These are phyloP conservation scores for Sclerotinia borealis DNA, from an alignment of 2,329 filamentous ascomycete genomes.

Conservation along the genomic window DNA sequence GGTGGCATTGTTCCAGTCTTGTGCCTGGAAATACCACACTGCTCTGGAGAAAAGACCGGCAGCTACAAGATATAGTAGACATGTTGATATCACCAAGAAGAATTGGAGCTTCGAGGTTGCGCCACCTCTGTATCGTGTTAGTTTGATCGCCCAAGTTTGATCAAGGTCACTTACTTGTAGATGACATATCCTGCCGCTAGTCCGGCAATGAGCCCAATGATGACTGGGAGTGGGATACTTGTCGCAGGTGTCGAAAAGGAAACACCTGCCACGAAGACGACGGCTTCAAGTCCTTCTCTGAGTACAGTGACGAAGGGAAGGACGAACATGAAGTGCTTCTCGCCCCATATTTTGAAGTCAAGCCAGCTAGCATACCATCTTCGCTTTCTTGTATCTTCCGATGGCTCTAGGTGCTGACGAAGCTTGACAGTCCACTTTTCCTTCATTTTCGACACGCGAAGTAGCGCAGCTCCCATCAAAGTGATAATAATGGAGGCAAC, in stretches of 20 bases:
- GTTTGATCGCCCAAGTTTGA: background rate
- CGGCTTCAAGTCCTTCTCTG: conserved; percentile 77
- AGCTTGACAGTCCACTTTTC: conserved; percentile 86
- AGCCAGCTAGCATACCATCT: conserved; percentile 32
- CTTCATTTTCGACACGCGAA: conserved; percentile 76
- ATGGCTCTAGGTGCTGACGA: conserved; percentile 52
- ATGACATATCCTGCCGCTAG: conserved; percentile 63
- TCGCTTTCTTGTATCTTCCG: conserved; percentile 32
- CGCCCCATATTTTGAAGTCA: conserved; percentile 55
- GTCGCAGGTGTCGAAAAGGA: conserved; percentile 68
- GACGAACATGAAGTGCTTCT: conserved; percentile 82
- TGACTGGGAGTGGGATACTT: conserved; percentile 70
- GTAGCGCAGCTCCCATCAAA: conserved; percentile 70
- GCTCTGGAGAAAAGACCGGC: conserved; percentile 74
- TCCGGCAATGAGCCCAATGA: conserved; percentile 66
- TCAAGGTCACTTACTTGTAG: conserved; percentile 58
- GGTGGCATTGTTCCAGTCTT: conserved; percentile 51
- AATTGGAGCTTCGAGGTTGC: conserved; percentile 61
- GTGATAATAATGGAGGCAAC: conserved; percentile 76
- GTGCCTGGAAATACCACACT: conserved; percentile 67
- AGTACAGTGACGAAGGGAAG: conserved; percentile 85
- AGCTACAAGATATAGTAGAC: conserved; percentile 76
- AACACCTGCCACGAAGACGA: conserved; percentile 82
- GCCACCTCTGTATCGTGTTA: conserved; percentile 44
- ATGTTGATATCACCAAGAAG: conserved; percentile 78